These are phyloP conservation scores for Heimioporus punctisporus DNA, from an alignment of 1,284 basidiomycete genomes.

Conservation along the genomic window DNA sequence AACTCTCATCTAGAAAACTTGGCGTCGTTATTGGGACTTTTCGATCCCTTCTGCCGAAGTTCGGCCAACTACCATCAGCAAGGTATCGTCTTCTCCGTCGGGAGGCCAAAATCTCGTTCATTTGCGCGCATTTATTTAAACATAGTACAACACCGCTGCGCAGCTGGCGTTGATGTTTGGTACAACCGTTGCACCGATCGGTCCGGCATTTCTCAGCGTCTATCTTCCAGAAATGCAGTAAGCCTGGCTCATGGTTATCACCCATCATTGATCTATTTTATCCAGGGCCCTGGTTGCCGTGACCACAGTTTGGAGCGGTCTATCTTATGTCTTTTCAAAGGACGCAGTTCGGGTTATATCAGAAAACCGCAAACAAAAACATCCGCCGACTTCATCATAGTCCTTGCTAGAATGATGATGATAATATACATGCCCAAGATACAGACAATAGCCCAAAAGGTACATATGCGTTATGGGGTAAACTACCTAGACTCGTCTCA, in stretches of 20 bases:
- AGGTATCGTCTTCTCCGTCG: conserved; percentile 46
- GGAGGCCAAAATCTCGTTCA: neutral
- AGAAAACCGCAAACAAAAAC: conserved; percentile 33
- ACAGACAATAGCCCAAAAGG: conserved; percentile 23
- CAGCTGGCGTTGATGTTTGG: conserved; percentile 91
- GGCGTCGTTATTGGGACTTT: conserved; percentile 93
- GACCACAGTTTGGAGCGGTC: conserved; percentile 92
- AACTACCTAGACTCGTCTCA: conserved; percentile 11
- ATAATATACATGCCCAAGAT: conserved; percentile 21
- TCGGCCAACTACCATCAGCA: conserved; percentile 88
- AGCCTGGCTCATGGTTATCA: conserved; percentile 22
- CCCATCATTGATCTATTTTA: conserved; percentile 4
- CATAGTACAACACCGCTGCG: conserved; percentile 89
- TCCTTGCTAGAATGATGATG: conserved; percentile 4
- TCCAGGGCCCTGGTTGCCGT: conserved; percentile 81
- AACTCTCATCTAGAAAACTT: conserved; percentile 73
- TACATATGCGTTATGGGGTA: too few relatives aligned
- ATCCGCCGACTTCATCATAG: conserved; percentile 21
- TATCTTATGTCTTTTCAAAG: conserved; percentile 84
- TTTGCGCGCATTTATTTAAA: neutral
- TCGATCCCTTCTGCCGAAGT: conserved; percentile 95
- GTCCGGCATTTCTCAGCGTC: conserved; percentile 61
- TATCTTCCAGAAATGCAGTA: conserved; percentile 68
- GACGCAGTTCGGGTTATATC: conserved; percentile 66
- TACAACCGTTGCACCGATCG: conserved; percentile 84